Conservation (phyloP, 345 rosid genomes). For the Viola odorata region DNA sequence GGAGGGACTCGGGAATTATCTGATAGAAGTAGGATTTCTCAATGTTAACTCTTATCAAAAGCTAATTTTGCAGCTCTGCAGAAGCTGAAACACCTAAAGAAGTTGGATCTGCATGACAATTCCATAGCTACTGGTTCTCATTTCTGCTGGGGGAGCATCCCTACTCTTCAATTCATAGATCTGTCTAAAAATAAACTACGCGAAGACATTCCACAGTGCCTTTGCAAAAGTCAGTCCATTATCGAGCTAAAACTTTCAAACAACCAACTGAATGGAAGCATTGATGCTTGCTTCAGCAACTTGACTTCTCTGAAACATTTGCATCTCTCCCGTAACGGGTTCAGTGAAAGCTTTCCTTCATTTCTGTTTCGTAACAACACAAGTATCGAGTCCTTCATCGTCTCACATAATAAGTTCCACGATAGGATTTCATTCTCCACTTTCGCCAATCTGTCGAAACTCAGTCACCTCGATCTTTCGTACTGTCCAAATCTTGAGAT, state of each 20-base stretch:
- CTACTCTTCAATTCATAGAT: constrained; percentile 1
- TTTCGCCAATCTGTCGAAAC: constrained; percentile 13
- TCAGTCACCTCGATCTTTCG: constrained; percentile 12
- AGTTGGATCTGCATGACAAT: constrained; percentile 2
- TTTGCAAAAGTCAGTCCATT: neutral
- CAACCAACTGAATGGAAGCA: constrained; percentile 1
- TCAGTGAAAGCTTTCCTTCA: constrained; percentile 3
- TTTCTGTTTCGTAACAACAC: constrained; percentile 10
- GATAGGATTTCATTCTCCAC: constrained; percentile 3
- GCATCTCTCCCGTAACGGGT: neutral
- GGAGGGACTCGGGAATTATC: no score
- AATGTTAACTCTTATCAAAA: neutral
- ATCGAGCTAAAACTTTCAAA: neutral
- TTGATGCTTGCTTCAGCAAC: constrained; percentile 4
- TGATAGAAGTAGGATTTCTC: no score
- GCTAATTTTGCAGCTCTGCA: constrained; percentile 2
- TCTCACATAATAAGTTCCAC: constrained; percentile 1
- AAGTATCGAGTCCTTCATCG: constrained; percentile 1
- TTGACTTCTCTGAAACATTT: constrained; percentile 1
- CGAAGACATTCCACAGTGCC: neutral
- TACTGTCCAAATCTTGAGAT: neutral
- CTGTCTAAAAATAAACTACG: constrained; percentile 1
- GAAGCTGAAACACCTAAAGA: neutral
- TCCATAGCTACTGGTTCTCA: neutral
- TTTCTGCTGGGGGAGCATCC: constrained; percentile 6